Conservation (phyloP, 164 flowering plant species). For the Houttuynia cordata region DNA sequence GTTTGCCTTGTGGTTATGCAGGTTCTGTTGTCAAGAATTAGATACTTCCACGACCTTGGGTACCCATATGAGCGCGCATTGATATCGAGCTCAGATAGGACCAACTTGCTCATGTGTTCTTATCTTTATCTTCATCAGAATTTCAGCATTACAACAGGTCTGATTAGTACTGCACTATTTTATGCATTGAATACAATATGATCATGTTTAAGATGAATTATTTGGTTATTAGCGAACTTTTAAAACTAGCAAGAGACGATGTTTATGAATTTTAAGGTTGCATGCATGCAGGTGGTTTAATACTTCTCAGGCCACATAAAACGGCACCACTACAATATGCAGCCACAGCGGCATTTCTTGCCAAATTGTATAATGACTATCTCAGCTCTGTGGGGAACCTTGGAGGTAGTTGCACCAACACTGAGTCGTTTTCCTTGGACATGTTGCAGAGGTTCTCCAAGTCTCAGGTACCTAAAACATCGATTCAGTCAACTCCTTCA, state of each 20-base stretch:
- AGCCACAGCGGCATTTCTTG: slow-evolving; percentile 55
- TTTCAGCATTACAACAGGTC: slow-evolving; percentile 26
- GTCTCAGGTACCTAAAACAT: slow-evolving; percentile 33
- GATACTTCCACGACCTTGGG: slow-evolving; percentile 37
- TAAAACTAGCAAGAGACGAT: too few relatives aligned
- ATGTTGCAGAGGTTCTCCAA: slow-evolving; percentile 33
- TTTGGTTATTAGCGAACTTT: too few relatives aligned
- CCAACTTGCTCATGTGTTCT: slow-evolving; percentile 38
- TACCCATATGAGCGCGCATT: slow-evolving; percentile 39
- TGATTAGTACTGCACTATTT: too few relatives aligned
- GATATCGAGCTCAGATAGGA: slow-evolving; percentile 16
- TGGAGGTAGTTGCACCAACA: slow-evolving; percentile 24
- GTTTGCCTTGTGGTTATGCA: slow-evolving; percentile 6
- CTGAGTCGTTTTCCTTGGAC: slow-evolving; percentile 15
- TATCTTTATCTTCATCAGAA: slow-evolving; percentile 11
- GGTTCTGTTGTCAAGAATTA: slow-evolving; percentile 44
- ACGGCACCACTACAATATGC: too few relatives aligned
- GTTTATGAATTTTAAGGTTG: too few relatives aligned
- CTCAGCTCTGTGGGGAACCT: slow-evolving; percentile 20
- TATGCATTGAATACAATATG: too few relatives aligned
- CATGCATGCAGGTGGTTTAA: too few relatives aligned
- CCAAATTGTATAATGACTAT: slow-evolving; percentile 51
- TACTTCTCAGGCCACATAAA: too few relatives aligned
- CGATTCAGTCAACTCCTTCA: neutral
- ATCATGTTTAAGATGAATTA: too few relatives aligned